Percentiles rank a stretch among this genome's conserved stretches.
Evolutionary conservation across 2,329 filamentous ascomycete genomes (phyloP).

Genomic region (Colletotrichum godetiae): DNA sequence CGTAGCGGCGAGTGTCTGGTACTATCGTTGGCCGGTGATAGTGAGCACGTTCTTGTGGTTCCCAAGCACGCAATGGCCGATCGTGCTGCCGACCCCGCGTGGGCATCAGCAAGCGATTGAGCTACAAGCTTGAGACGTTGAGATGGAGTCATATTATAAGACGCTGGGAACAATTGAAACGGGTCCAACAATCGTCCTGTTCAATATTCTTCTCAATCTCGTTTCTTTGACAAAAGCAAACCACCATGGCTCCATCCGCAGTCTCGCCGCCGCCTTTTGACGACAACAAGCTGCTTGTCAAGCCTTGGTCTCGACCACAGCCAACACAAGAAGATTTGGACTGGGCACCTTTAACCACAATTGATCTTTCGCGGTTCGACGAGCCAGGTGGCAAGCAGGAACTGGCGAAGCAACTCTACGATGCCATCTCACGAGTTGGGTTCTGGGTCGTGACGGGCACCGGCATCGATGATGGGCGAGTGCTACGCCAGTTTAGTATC

Average conservation of each 20-base stretch:
- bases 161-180: neutral
- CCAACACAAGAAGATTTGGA: neutral
- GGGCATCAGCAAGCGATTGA: neutral
- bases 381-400: neutral
- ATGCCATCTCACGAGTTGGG: neutral
- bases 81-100: neutral
- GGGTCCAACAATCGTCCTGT: neutral
- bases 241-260: neutral
- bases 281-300: neutral
- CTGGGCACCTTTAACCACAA: neutral
- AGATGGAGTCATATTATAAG: neutral
- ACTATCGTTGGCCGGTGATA: neutral
- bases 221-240: neutral
- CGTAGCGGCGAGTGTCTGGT: neutral
- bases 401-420: neutral
- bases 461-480: neutral
- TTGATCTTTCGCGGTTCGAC: neutral
- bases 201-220: fast-evolving
- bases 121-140: neutral
- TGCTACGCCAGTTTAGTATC: neutral
- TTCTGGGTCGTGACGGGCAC: neutral
- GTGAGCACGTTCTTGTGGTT: neutral
- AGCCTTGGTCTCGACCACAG: neutral
- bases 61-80: neutral
- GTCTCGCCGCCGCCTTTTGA: neutral